These are phyloP conservation scores for Schizosaccharomyces japonicus DNA, from an alignment of 805 yeast species.

Conservation along the genomic window DNA sequence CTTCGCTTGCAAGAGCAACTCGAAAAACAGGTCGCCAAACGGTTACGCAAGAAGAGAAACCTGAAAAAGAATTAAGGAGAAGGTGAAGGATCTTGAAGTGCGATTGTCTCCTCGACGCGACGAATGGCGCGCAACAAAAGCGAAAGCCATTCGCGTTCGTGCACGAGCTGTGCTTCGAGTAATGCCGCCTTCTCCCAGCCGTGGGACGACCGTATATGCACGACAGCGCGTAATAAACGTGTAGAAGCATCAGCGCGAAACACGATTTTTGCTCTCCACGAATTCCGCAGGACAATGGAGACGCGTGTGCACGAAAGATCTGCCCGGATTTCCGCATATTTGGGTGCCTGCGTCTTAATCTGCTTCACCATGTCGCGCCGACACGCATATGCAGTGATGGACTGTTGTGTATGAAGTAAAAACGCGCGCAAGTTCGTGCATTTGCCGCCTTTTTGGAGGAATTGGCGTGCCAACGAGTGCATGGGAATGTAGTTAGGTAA, in stretches of 20 bases:
- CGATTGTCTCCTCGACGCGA: background rate
- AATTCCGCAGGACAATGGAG: background rate
- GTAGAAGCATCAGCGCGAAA: too few species aligned
- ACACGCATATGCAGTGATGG: background rate
- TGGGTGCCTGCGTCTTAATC: background rate
- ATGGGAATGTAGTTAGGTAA: background rate
- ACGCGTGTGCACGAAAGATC: background rate
- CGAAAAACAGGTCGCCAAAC: background rate
- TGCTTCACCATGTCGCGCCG: background rate
- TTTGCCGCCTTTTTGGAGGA: background rate
- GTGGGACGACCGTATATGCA: too few species aligned
- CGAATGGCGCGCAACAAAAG: too few species aligned
- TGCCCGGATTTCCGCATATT: background rate
- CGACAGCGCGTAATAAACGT: too few species aligned
- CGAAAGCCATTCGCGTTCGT: too few species aligned
- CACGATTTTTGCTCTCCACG: background rate
- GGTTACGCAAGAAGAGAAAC: background rate
- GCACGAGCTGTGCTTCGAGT: too few species aligned
- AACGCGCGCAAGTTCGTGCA: background rate
- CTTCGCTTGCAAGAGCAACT: slow-evolving; percentile 11
- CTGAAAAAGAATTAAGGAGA: background rate
- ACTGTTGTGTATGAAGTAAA: background rate
- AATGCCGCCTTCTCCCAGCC: too few species aligned
- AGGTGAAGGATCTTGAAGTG: background rate
- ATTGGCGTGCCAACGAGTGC: background rate